Evolutionary conservation across 202 grass and related monocot species (phyloP), one percentile per base, ranked within the genome.

Genomic region (Panicum virgatum): DNA sequence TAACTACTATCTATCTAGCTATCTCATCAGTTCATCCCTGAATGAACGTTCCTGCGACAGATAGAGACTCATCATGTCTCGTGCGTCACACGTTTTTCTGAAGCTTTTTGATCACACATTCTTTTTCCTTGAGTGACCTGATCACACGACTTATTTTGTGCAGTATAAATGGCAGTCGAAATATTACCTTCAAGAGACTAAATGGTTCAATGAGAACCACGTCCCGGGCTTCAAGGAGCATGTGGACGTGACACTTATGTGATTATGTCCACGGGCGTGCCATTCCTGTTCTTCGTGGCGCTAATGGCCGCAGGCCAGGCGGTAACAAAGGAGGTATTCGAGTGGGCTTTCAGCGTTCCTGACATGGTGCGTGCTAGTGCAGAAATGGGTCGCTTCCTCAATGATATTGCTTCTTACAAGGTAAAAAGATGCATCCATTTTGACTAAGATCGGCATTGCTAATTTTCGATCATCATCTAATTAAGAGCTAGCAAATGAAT

Each of bases 331-430:
- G 29, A 66, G n/a, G 19, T 12, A 22, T 26, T 66, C 13, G 60
- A 66, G 1, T 79, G 76, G 76, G 61, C 62, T 0, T 3, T 25
- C 12, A 16, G n/a, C 6, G 11, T 65, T 19, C 43, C 62, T 37
- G n/a, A 23, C 20, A 51, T 52, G 45, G 29, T 79, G 6, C 46
- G 34, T 32, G 45, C 62, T 3, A 22, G 62, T 19, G 46, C 12
- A 38, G 62, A 79, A 36, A 22, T 66, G 1, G 60, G 45, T 1
- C 45, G 76, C 30, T 66, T 66, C 8, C 61, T 79, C 1, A 79
- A 27, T 26, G 62, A 79, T 7, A 53, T 53, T 15, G 32, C 76
- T 19, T 79, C 62, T 44, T 76, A 44, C n/a, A 76, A 59, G 73
- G 29, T n/a, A n/a, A n/a, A n/a, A n/a, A n/a, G n/a, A n/a, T n/a